Evolutionary conservation across 805 yeast genomes (phyloP).

Genomic region (Ogataea trehalophila): DNA sequence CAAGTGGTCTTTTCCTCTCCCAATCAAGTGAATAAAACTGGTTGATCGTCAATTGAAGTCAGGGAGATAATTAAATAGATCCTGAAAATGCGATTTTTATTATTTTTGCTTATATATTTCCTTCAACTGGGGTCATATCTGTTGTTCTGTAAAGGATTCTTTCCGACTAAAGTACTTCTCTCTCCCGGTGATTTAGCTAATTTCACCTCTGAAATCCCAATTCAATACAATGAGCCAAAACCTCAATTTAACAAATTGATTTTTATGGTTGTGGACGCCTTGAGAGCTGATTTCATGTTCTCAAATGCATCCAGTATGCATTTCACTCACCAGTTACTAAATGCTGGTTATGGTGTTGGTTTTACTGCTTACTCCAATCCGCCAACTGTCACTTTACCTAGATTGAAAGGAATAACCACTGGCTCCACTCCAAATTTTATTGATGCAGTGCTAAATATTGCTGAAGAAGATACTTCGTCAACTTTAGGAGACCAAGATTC

Average conservation of each 20-base stretch:
- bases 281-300: conserved; percentile 83
- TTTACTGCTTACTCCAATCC: conserved; percentile 91
- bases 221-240: conserved; percentile 23
- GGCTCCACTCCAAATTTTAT: conserved; percentile 93
- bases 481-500: conserved; percentile 73
- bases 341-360: conserved; percentile 70
- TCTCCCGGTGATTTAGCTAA: conserved; percentile 48
- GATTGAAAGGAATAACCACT: conserved; percentile 88
- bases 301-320: conserved; percentile 60
- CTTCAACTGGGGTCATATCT: conserved; percentile 50
- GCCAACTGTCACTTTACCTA: conserved; percentile 93
- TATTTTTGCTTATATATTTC: conserved; percentile 16
- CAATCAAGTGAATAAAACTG: too few relatives aligned
- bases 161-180: conserved; percentile 80
- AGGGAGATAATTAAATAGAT: too few relatives aligned
- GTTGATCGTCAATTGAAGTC: too few relatives aligned
- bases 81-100: conserved; percentile 10
- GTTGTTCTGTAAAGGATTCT: conserved; percentile 76
- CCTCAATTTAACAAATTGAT: conserved; percentile 64
- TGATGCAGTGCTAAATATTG: conserved; percentile 90
- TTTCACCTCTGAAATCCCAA: conserved; percentile 28
- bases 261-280: conserved; percentile 87
- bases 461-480: conserved; percentile 77
- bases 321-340: conserved; percentile 60
- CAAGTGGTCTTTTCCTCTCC: too few relatives aligned